Percentiles rank a stretch among this genome's conserved stretches.
Evolutionary conservation across 805 yeast genomes (phyloP).

Genomic region (Pichia eremophila): DNA sequence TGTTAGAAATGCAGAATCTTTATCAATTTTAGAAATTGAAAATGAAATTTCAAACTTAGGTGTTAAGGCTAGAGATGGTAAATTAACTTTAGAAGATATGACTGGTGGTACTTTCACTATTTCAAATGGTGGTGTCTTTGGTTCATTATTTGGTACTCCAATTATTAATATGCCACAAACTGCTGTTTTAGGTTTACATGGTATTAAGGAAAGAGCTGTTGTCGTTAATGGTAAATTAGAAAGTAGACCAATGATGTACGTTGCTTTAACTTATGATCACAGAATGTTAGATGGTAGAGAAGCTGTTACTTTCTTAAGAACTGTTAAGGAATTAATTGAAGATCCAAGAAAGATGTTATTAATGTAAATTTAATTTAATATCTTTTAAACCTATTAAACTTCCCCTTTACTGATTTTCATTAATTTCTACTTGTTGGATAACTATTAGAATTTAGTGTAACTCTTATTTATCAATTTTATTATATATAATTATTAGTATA

Average conservation of each 20-base stretch:
- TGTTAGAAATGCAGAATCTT: slow-evolving; percentile 91
- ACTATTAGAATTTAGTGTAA: not conserved
- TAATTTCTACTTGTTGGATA: no score
- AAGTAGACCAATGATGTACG: slow-evolving; percentile 98
- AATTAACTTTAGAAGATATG: slow-evolving; percentile 95
- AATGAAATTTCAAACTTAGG: slow-evolving; percentile 75
- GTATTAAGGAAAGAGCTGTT: slow-evolving; percentile 95
- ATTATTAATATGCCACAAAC: slow-evolving; percentile 97
- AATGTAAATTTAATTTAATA: slow-evolving; percentile 16
- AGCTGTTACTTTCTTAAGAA: slow-evolving; percentile 92
- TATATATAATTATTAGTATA: no score
- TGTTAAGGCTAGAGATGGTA: slow-evolving; percentile 92
- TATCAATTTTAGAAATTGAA: slow-evolving; percentile 82
- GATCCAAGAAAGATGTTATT: slow-evolving; percentile 98
- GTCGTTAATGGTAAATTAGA: slow-evolving; percentile 86
- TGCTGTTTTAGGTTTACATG: slow-evolving; percentile 95
- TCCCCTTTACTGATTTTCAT: no score
- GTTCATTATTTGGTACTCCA: slow-evolving; percentile 96
- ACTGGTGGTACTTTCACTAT: slow-evolving; percentile 99
- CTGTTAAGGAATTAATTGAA: slow-evolving; percentile 93
- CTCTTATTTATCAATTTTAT: not conserved
- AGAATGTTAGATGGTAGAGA: slow-evolving; percentile 98
- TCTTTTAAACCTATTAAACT: no score
- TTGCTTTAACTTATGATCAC: slow-evolving; percentile 97
- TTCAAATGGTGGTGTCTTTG: slow-evolving; percentile 98